Conservation (phyloP, 2,329 filamentous ascomycete genomes). For the Lasiodiplodia sp. region DNA sequence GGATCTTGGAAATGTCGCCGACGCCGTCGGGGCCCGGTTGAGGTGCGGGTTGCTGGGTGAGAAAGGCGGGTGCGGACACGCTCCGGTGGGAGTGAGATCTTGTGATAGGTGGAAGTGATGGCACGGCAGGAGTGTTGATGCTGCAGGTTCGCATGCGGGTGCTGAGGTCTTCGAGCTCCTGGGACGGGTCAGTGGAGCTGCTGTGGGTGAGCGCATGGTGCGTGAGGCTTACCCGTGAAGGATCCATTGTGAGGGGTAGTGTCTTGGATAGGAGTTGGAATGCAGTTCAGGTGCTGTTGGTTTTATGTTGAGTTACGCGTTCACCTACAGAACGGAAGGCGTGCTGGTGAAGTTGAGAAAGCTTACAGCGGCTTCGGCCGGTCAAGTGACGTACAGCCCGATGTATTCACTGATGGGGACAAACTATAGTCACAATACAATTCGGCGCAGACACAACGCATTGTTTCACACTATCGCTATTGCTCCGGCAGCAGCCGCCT, state of each 20-base stretch:
- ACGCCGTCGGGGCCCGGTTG: background rate
- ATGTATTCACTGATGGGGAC: too few species aligned
- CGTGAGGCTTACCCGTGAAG: background rate
- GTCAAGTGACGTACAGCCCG: too few species aligned
- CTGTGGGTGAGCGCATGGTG: background rate
- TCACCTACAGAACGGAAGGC: background rate
- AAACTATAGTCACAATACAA: too few species aligned
- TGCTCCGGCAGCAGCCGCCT: too few species aligned
- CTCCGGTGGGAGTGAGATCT: background rate
- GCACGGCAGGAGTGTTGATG: background rate
- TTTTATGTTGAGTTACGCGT: background rate
- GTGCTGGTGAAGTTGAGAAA: too few species aligned
- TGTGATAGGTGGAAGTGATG: background rate
- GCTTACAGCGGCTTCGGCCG: too few species aligned
- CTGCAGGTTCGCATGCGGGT: background rate
- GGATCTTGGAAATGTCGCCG: background rate
- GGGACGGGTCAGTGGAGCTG: background rate
- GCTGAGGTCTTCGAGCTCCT: background rate
- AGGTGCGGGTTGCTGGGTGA: background rate
- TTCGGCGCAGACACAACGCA: too few species aligned
- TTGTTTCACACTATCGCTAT: too few species aligned
- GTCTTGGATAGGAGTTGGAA: background rate
- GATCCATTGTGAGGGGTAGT: background rate
- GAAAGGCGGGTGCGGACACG: background rate
- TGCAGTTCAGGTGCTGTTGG: background rate